phyloP scores from a whole-genome alignment of 2,329 filamentous ascomycete genomes.

The Aspergillus fumigatiaffinis region DNA sequence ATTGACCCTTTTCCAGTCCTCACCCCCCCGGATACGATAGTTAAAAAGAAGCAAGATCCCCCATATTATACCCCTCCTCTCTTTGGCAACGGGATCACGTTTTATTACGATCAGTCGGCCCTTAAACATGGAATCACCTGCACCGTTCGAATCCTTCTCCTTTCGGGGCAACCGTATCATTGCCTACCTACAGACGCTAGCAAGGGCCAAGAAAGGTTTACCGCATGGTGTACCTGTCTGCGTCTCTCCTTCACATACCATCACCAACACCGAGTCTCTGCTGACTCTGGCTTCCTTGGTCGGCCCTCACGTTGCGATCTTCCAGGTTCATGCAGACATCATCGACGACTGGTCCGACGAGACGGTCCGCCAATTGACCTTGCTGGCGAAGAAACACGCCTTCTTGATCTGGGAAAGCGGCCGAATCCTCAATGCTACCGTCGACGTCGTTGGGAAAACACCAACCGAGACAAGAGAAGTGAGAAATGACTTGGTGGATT shows the following conservation, averaged over 20 bases:
- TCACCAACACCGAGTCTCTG: constrained; percentile 54
- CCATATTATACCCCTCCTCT: background rate
- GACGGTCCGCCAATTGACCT: constrained; percentile 43
- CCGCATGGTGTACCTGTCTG: constrained; percentile 37
- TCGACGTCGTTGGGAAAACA: constrained; percentile 29
- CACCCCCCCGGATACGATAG: background rate
- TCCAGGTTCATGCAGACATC: constrained; percentile 61
- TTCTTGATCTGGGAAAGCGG: constrained; percentile 42
- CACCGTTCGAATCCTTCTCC: constrained; percentile 8
- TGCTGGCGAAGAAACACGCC: constrained; percentile 32
- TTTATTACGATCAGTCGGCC: background rate
- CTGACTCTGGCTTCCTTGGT: constrained; percentile 55
- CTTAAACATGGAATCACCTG: constrained; percentile 14
- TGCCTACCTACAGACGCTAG: constrained; percentile 34
- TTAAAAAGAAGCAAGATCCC: background rate
- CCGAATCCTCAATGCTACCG: constrained; percentile 34
- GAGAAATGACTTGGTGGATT: constrained; percentile 29
- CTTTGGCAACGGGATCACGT: background rate
- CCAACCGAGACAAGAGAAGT: constrained; percentile 26
- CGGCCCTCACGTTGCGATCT: constrained; percentile 57
- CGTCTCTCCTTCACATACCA: constrained; percentile 54
- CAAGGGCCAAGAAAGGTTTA: constrained; percentile 30
- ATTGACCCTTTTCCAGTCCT: background rate
- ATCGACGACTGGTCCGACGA: constrained; percentile 58
- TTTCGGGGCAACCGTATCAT: constrained; percentile 33